These are phyloP conservation scores for Hyaloscypha hepaticicola DNA, from an alignment of 495 filamentous ascomycete species.

Conservation along the genomic window DNA sequence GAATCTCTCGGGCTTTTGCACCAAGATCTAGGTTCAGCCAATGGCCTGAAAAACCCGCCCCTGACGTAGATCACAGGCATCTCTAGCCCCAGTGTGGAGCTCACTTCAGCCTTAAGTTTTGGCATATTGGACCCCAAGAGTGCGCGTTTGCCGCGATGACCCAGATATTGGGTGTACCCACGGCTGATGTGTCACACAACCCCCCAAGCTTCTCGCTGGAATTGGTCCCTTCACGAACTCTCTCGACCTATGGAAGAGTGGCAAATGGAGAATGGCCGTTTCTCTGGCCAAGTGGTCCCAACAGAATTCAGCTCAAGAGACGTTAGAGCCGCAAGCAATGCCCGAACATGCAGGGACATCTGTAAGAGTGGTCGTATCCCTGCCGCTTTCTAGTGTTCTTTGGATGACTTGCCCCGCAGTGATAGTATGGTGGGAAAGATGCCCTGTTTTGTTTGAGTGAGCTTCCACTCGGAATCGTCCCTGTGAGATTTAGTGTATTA, in stretches of 20 bases:
- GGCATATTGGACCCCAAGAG: neutral
- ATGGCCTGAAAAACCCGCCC: neutral
- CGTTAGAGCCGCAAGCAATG: neutral
- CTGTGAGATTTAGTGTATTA: neutral
- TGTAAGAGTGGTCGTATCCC: neutral
- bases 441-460: neutral
- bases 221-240: neutral
- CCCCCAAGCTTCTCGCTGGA: neutral
- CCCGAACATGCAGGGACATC: neutral
- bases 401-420: neutral
- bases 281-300: neutral
- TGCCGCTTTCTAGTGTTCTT: neutral
- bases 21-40: neutral
- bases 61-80: slow-evolving; percentile 5
- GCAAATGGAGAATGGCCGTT: neutral
- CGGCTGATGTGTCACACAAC: neutral
- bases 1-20: neutral
- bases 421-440: neutral
- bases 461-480: slow-evolving; percentile 1
- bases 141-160: slow-evolving; percentile 19
- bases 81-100: neutral
- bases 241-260: neutral
- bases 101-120: neutral
- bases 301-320: neutral
- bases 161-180: neutral